These are phyloP conservation scores for Akanthomyces muscarius DNA, from an alignment of 2,329 filamentous ascomycete species.

Conservation along the genomic window DNA sequence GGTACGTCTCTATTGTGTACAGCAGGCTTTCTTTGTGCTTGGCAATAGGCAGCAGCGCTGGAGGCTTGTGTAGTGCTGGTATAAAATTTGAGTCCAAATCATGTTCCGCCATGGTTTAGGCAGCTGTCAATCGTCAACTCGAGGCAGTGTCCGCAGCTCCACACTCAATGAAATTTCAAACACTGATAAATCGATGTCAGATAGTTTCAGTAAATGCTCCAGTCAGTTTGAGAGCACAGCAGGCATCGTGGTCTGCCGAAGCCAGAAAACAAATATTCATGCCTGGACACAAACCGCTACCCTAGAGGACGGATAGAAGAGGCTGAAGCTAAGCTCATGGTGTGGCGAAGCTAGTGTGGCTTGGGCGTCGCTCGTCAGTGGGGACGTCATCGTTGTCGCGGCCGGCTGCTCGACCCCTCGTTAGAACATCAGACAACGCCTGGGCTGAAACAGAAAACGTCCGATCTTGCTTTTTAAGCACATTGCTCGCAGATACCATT, in stretches of 20 bases:
- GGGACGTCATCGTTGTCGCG: conserved; percentile 38
- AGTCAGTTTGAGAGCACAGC: neutral
- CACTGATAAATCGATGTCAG: neutral
- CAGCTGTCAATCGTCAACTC: neutral
- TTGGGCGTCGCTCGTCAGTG: conserved; percentile 25
- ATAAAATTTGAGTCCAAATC: conserved; percentile 61
- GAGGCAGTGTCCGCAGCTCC: neutral
- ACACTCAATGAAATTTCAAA: neutral
- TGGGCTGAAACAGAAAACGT: conserved; percentile 21
- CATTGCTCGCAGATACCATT: neutral
- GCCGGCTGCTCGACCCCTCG: conserved; percentile 28
- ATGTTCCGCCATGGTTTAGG: conserved; percentile 48
- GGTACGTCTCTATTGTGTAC: conserved; percentile 79
- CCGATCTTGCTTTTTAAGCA: neutral
- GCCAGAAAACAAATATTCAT: neutral
- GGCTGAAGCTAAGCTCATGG: conserved; percentile 13
- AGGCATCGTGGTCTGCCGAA: neutral
- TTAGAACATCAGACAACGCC: conserved; percentile 21
- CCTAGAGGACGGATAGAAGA: conserved; percentile 8
- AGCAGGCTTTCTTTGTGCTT: conserved; percentile 75
- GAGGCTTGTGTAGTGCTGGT: conserved; percentile 79
- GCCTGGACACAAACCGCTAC: neutral
- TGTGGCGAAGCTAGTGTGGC: conserved; percentile 28
- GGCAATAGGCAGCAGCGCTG: conserved; percentile 79
- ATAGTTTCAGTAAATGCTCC: neutral